Evolutionary conservation across 2,329 filamentous ascomycete genomes (phyloP).

Genomic region (Fonsecaea pedrosoi): DNA sequence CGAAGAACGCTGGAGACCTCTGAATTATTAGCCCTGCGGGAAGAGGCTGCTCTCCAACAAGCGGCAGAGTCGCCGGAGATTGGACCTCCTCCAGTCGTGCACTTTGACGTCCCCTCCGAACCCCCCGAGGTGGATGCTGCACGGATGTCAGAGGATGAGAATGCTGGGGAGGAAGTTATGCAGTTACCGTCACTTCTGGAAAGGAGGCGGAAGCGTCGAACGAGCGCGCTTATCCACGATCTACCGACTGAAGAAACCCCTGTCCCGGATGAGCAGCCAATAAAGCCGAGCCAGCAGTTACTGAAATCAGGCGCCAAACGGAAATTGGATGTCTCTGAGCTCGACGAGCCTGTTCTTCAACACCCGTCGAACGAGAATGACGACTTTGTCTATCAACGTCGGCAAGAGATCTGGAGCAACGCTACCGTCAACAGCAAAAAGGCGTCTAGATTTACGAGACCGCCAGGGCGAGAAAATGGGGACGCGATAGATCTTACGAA

Average conservation of each 20-base stretch:
- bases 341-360: constrained; percentile 29
- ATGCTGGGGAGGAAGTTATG: constrained; percentile 45
- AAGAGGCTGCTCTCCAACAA: constrained; percentile 38
- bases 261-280: constrained; percentile 7
- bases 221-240: constrained; percentile 54
- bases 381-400: constrained; percentile 38
- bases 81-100: constrained; percentile 59
- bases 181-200: constrained; percentile 56
- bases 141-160: constrained; percentile 38
- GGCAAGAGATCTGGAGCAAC: constrained; percentile 25
- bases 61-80: constrained; percentile 44
- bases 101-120: constrained; percentile 57
- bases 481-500: constrained; percentile 9
- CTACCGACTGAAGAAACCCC: constrained; percentile 47
- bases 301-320: constrained; percentile 39
- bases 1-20: constrained; percentile 59
- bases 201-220: constrained; percentile 59
- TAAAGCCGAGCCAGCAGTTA: constrained; percentile 17
- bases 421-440: constrained; percentile 28
- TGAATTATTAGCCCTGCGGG: constrained; percentile 45
- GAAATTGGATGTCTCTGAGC: constrained; percentile 38
- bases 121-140: constrained; percentile 53
- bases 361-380: constrained; percentile 28
- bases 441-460: constrained; percentile 36
- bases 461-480: constrained; percentile 32